Conservation (phyloP, 441 rosid species). For the Lepidium campestre region DNA sequence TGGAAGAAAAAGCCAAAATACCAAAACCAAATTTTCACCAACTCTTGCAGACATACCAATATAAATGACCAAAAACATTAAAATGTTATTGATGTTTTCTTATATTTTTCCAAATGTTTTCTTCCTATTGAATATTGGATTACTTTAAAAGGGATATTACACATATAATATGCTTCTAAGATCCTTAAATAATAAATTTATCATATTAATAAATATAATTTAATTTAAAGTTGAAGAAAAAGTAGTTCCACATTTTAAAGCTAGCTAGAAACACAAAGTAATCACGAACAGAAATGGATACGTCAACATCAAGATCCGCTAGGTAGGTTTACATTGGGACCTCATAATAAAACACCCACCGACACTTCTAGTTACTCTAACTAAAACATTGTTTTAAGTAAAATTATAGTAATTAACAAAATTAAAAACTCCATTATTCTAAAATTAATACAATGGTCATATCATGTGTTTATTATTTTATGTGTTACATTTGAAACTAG, state of each 20-base stretch:
- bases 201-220: neutral
- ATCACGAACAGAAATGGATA: constrained; percentile 17
- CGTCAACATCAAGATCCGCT: constrained; percentile 21
- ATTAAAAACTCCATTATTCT: neutral
- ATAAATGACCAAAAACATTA: constrained; percentile 1
- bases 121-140: neutral
- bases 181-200: neutral
- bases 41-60: constrained; percentile 15
- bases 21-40: constrained; percentile 18
- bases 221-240: constrained; percentile 11
- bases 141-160: neutral
- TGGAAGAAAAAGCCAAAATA: constrained; percentile 16
- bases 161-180: neutral
- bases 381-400: neutral
- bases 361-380: constrained; percentile 25
- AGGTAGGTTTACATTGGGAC: constrained; percentile 21
- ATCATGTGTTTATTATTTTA: neutral
- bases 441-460: neutral
- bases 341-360: constrained; percentile 28
- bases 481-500: no score
- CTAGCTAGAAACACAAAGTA: constrained; percentile 4
- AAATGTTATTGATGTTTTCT: neutral
- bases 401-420: neutral
- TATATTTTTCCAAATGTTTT: constrained; percentile 3
- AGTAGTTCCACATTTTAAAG: constrained; percentile 24